Evolutionary conservation across 495 filamentous ascomycete species (phyloP).

Genomic region (Neurospora sp.): DNA sequence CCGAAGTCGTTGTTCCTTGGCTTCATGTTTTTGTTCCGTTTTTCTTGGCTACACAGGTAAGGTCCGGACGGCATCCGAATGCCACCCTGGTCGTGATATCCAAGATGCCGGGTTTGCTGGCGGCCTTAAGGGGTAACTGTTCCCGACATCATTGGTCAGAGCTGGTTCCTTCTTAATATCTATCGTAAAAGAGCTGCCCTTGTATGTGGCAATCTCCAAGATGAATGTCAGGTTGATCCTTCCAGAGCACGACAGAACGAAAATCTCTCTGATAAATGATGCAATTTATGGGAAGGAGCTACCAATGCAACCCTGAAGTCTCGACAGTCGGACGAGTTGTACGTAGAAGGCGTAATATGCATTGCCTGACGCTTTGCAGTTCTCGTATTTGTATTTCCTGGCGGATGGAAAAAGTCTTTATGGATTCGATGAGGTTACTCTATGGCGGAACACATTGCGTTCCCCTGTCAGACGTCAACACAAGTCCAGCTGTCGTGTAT

Average conservation of each 20-base stretch:
- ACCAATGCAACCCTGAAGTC: background rate
- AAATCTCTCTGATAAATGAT: background rate
- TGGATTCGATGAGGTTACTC: background rate
- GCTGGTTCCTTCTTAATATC: background rate
- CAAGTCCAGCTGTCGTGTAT: background rate
- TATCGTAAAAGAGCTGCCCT: background rate
- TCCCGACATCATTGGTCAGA: background rate
- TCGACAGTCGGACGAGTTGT: background rate
- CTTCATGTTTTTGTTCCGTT: background rate
- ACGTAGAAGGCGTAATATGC: background rate
- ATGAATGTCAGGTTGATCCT: background rate
- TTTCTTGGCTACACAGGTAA: background rate
- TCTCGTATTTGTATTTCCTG: background rate
- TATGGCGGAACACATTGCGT: background rate
- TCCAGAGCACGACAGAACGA: background rate
- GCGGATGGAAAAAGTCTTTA: background rate
- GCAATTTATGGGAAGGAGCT: background rate
- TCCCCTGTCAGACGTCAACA: background rate
- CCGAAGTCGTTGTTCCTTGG: background rate
- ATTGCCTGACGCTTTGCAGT: background rate
- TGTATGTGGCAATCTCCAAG: background rate
- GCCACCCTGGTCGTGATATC: background rate
- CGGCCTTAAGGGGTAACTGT: background rate
- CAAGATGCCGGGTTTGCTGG: background rate
- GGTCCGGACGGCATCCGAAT: background rate